Evolutionary conservation across 2,329 filamentous ascomycete species (phyloP).

Genomic region (Lachnellula occidentalis): DNA sequence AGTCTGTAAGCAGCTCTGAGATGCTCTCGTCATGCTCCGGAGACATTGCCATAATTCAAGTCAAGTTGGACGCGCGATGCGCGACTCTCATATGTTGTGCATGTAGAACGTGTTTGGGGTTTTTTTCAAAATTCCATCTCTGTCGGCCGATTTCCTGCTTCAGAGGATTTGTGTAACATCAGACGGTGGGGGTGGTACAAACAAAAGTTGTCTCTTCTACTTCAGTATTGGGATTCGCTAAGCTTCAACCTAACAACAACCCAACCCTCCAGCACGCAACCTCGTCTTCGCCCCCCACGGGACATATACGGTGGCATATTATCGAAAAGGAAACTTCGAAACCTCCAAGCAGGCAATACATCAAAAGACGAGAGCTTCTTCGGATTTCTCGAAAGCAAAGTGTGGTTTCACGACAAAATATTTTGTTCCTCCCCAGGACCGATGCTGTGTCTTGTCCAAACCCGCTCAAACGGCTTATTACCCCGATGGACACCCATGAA

Average conservation of each 20-base stretch:
- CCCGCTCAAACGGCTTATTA: background rate
- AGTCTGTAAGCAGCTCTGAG: conserved; percentile 21
- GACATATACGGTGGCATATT: background rate
- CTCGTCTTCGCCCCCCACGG: background rate
- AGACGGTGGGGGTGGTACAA: background rate
- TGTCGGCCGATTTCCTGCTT: conserved; percentile 1
- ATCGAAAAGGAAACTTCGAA: background rate
- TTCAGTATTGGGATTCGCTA: too few relatives aligned
- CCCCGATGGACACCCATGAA: background rate
- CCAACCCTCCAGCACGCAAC: background rate
- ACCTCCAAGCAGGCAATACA: background rate
- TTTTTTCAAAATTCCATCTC: background rate
- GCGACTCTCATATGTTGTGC: background rate
- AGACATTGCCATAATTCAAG: conserved; percentile 8
- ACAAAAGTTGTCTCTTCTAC: background rate
- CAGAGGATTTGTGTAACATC: conserved; percentile 5
- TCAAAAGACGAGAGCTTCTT: background rate
- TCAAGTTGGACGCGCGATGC: background rate
- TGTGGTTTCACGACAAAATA: background rate
- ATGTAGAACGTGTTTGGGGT: background rate
- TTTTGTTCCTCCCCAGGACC: background rate
- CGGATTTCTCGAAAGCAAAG: background rate
- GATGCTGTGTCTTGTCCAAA: background rate
- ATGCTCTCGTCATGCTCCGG: conserved; percentile 9
- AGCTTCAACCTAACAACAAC: too few relatives aligned